Evolutionary conservation across 2,329 filamentous ascomycete genomes (phyloP).

Genomic region (Exophiala bonariae): DNA sequence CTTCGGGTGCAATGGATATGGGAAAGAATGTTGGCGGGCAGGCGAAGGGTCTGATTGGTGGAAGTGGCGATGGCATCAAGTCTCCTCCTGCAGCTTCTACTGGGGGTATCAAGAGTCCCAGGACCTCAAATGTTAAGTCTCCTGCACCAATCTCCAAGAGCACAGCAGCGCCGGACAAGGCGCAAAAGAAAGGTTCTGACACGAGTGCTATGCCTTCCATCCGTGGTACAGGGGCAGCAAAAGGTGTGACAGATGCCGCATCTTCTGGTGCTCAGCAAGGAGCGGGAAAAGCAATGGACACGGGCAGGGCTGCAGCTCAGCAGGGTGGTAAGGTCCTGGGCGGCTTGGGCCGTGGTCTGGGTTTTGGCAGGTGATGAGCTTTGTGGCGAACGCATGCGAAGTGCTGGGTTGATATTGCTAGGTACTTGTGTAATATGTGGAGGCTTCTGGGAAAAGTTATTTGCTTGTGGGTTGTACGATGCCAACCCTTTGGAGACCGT

Average conservation of each 20-base stretch:
- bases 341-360: constrained; percentile 6
- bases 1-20: not conserved
- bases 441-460: too few species aligned
- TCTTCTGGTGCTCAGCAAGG: not conserved
- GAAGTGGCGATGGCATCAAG: not conserved
- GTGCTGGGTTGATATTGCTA: too few species aligned
- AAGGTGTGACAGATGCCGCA: not conserved
- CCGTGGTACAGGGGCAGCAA: not conserved
- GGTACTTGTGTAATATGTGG: too few species aligned
- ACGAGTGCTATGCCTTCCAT: not conserved
- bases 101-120: not conserved
- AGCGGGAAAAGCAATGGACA: constrained; percentile 5
- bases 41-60: not conserved
- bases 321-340: constrained; percentile 8
- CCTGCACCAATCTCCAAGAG: not conserved
- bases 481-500: too few species aligned
- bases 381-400: too few species aligned
- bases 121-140: not conserved
- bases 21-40: not conserved
- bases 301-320: constrained; percentile 6
- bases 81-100: not conserved
- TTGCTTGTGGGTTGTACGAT: too few species aligned
- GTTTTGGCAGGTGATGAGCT: not conserved
- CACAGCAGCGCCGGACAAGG: not conserved
- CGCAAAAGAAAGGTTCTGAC: too few species aligned